Percentiles rank a stretch among this genome's conserved stretches.
Evolutionary conservation across 441 rosid genomes (phyloP).

Genomic region (Brassica hybrid): DNA sequence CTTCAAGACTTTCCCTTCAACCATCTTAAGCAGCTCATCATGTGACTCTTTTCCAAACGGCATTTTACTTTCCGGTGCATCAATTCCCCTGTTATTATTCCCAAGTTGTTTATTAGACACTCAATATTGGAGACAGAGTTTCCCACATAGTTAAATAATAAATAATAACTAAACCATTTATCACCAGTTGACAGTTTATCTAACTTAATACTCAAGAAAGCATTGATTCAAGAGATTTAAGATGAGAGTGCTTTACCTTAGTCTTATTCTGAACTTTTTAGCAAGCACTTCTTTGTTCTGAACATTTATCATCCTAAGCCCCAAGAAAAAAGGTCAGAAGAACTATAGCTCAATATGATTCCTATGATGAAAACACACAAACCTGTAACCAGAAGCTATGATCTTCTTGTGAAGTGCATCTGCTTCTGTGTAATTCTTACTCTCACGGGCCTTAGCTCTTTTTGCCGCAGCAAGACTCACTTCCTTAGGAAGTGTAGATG

Average conservation of each 20-base stretch:
- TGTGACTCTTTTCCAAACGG: slow-evolving; percentile 75
- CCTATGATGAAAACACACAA: slow-evolving; percentile 7
- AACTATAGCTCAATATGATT: neutral
- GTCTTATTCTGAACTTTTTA: slow-evolving; percentile 66
- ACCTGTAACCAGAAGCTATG: slow-evolving; percentile 72
- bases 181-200: neutral
- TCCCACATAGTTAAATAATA: neutral
- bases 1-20: slow-evolving; percentile 64
- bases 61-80: slow-evolving; percentile 83
- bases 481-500: slow-evolving; percentile 62
- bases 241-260: slow-evolving; percentile 51
- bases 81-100: slow-evolving; percentile 64
- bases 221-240: neutral
- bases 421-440: slow-evolving; percentile 61
- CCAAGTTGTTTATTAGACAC: neutral
- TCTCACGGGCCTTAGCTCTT: slow-evolving; percentile 67
- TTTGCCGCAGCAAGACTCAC: slow-evolving; percentile 61
- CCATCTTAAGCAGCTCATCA: slow-evolving; percentile 63
- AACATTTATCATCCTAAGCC: slow-evolving; percentile 53
- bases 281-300: slow-evolving; percentile 73
- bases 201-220: slow-evolving; percentile 3
- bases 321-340: neutral
- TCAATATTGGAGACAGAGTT: neutral
- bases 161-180: neutral
- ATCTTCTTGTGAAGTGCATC: slow-evolving; percentile 78